Evolutionary conservation across 2,329 filamentous ascomycete species (phyloP).

Genomic region (Diaporthe citriasiana): DNA sequence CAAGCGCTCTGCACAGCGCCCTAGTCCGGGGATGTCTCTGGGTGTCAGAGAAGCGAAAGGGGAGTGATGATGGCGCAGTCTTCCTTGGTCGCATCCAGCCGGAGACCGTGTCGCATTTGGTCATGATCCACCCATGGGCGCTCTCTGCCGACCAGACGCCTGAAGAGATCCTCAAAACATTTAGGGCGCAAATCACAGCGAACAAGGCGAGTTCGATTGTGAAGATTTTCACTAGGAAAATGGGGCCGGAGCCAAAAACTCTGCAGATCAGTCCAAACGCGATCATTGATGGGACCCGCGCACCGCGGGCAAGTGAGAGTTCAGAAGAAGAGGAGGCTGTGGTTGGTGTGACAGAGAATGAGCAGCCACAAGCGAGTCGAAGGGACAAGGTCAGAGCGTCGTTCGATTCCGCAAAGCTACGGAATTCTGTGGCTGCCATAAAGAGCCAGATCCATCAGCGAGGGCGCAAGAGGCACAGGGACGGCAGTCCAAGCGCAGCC

Average conservation of each 20-base stretch:
- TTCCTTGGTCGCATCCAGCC: conserved; percentile 36
- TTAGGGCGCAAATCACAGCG: conserved; percentile 30
- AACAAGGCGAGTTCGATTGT: conserved; percentile 8
- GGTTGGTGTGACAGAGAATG: neutral
- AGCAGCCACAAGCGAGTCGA: neutral
- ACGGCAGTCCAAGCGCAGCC: conserved; percentile 16
- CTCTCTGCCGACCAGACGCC: conserved; percentile 27
- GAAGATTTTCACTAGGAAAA: conserved; percentile 28
- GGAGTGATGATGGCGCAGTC: conserved; percentile 3
- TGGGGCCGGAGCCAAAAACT: conserved; percentile 35
- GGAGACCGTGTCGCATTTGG: conserved; percentile 27
- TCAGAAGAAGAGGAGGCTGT: conserved; percentile 18
- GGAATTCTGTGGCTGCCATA: conserved; percentile 8
- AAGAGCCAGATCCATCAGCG: conserved; percentile 19
- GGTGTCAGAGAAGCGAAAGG: conserved; percentile 18
- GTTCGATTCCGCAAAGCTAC: conserved; percentile 11
- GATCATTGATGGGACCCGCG: conserved; percentile 16
- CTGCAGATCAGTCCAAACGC: conserved; percentile 17
- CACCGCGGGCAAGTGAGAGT: neutral
- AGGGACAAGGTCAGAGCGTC: conserved; percentile 11
- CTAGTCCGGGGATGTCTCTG: conserved; percentile 16
- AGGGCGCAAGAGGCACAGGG: conserved; percentile 16
- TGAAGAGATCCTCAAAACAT: conserved; percentile 28
- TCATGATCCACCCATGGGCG: conserved; percentile 37
- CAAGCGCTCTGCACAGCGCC: conserved; percentile 19